These are phyloP conservation scores for Euphrasia arctica DNA, from an alignment of 305 asterid genomes.

Conservation along the genomic window DNA sequence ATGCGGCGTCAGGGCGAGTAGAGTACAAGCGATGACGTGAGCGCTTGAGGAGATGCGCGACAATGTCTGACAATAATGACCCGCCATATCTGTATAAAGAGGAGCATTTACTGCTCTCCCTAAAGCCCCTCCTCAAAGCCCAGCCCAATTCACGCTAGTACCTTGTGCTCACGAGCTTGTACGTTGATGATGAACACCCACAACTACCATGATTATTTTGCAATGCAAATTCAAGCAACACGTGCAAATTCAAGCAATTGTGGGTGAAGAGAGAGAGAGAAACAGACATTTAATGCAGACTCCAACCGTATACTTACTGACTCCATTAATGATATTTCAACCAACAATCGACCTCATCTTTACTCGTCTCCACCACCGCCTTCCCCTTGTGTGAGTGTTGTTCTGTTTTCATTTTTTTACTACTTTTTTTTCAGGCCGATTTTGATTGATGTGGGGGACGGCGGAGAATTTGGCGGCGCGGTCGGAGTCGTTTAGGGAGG, in stretches of 20 bases:
- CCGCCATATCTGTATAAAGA: conserved; percentile 32
- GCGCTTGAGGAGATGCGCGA: conserved; percentile 22
- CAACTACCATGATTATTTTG: not conserved
- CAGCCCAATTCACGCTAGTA: conserved; percentile 19
- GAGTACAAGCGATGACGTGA: not conserved
- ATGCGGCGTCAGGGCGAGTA: no score
- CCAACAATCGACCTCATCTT: conserved; percentile 36
- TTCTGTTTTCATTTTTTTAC: not conserved
- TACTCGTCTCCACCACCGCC: conserved; percentile 23
- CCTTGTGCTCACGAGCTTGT: conserved; percentile 26
- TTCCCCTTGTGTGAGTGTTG: conserved; percentile 19
- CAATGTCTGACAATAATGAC: conserved; percentile 13
- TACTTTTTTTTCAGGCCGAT: not conserved
- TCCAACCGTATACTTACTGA: conserved; percentile 34
- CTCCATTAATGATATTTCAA: conserved; percentile 43
- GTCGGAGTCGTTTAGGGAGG: conserved; percentile 83
- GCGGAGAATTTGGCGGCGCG: conserved; percentile 81
- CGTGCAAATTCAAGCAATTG: conserved; percentile 14
- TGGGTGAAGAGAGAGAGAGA: conserved; percentile 12
- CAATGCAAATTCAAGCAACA: conserved; percentile 20
- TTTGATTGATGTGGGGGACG: conserved; percentile 68
- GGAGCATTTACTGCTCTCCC: conserved; percentile 28
- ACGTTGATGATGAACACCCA: not conserved
- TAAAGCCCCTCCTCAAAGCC: not conserved
- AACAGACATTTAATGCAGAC: conserved; percentile 43